Conservation (phyloP, 495 filamentous ascomycete genomes). For the Clavariopsis aquatica region DNA sequence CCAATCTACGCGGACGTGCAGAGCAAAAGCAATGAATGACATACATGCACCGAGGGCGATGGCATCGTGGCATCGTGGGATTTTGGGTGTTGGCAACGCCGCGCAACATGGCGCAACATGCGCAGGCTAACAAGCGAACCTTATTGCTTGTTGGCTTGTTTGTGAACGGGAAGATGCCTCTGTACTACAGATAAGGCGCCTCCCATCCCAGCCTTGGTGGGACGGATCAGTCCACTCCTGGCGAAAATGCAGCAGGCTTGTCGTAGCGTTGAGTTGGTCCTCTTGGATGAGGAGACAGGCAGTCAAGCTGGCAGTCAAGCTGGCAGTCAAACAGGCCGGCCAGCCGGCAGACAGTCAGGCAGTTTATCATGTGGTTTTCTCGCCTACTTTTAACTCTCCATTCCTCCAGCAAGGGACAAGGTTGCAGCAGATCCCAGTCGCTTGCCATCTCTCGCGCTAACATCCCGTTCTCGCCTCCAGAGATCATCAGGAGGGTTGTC, state of each 20-base stretch:
- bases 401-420: background rate
- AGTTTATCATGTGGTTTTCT: background rate
- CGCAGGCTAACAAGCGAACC: background rate
- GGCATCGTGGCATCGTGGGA: conserved; percentile 26
- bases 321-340: no score
- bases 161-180: background rate
- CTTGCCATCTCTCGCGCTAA: background rate
- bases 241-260: no score
- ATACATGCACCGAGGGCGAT: background rate
- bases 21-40: conserved; percentile 19
- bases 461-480: background rate
- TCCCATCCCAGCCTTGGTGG: no score
- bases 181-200: no score
- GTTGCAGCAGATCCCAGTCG: conserved; percentile 2
- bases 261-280: no score
- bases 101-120: background rate
- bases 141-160: conserved; percentile 2
- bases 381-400: background rate
- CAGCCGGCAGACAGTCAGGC: background rate
- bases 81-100: conserved; percentile 4
- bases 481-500: conserved; percentile 7
- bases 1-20: background rate
- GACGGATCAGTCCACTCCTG: no score
- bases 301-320: no score
- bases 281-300: no score